Evolutionary conservation across 305 asterid species (phyloP).

Genomic region (Fraxinus ornus): DNA sequence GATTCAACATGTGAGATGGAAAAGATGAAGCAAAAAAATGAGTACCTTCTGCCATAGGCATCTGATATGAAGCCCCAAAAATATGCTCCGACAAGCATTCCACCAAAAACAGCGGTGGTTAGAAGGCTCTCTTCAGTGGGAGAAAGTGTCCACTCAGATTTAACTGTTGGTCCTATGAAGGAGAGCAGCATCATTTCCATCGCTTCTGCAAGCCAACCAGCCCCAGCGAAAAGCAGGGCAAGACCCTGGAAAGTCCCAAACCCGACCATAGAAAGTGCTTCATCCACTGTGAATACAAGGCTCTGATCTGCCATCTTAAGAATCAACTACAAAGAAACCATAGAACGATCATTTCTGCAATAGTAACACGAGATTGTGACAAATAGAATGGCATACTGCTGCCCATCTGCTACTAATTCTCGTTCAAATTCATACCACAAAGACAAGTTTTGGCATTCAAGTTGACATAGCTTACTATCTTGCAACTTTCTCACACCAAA

Average conservation of each 20-base stretch:
- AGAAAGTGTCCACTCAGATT: constrained; percentile 73
- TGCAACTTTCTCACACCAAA: not conserved
- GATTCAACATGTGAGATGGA: not conserved
- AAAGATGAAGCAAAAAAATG: not conserved
- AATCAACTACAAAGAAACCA: constrained; percentile 1
- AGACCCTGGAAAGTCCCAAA: constrained; percentile 75
- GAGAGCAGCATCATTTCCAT: constrained; percentile 87
- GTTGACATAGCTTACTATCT: not conserved
- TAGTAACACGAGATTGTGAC: not conserved
- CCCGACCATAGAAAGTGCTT: constrained; percentile 63
- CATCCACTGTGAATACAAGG: constrained; percentile 56
- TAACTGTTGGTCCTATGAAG: constrained; percentile 72
- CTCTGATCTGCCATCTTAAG: constrained; percentile 35
- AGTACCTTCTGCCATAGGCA: constrained; percentile 67
- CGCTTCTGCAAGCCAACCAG: constrained; percentile 73
- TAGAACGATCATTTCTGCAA: not conserved
- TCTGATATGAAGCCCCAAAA: constrained; percentile 74
- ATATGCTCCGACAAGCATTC: constrained; percentile 81
- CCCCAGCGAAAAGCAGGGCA: constrained; percentile 69
- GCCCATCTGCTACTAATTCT: not conserved
- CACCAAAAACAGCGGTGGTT: constrained; percentile 78
- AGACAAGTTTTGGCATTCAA: not conserved
- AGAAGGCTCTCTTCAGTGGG: constrained; percentile 64
- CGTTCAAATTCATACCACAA: not conserved
- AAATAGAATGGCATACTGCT: not conserved